These are phyloP conservation scores for Scedosporium aurantiacum DNA, from an alignment of 2,329 filamentous ascomycete genomes.

Conservation along the genomic window DNA sequence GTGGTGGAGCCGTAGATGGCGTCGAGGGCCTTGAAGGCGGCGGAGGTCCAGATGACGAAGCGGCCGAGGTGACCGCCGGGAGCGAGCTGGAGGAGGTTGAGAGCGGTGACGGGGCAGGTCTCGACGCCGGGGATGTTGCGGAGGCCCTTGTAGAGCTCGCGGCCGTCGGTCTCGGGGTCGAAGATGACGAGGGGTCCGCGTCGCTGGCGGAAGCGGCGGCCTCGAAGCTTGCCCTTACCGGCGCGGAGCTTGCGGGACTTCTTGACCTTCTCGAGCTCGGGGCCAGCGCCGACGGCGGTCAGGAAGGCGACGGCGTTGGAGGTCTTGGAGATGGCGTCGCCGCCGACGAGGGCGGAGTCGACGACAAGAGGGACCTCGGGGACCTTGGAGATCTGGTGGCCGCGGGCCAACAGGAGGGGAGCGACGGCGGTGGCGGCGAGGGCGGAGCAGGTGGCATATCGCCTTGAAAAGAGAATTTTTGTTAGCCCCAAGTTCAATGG, in stretches of 20 bases:
- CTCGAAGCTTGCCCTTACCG: conserved; percentile 97
- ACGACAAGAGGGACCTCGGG: conserved; percentile 96
- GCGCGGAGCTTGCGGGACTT: conserved; percentile 92
- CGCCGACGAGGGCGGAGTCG: conserved; percentile 80
- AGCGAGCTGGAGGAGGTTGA: conserved; percentile 98
- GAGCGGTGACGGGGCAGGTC: conserved; percentile 82
- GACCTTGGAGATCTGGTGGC: conserved; percentile 85
- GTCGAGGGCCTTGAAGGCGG: conserved; percentile 93
- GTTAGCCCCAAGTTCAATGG: conserved; percentile 11
- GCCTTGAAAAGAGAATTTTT: conserved; percentile 41
- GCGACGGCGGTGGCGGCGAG: conserved; percentile 92
- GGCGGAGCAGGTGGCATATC: conserved; percentile 95
- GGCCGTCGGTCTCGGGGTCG: conserved; percentile 89
- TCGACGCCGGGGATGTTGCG: conserved; percentile 98
- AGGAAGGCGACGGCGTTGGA: conserved; percentile 76
- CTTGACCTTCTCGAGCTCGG: conserved; percentile 92
- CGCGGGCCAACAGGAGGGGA: conserved; percentile 90
- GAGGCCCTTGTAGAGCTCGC: conserved; percentile 87
- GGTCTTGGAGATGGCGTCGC: conserved; percentile 75
- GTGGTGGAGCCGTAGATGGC: conserved; percentile 93
- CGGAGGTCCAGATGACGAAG: conserved; percentile 98
- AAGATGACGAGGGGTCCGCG: conserved; percentile 97
- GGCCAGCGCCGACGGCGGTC: conserved; percentile 78
- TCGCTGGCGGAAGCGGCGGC: conserved; percentile 93
- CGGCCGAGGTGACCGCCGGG: conserved; percentile 97